A percentile compares a stretch with the other conserved stretches of the same genome.
Conservation (phyloP, 495 filamentous ascomycete genomes). For the Xylaria intraflava region DNA sequence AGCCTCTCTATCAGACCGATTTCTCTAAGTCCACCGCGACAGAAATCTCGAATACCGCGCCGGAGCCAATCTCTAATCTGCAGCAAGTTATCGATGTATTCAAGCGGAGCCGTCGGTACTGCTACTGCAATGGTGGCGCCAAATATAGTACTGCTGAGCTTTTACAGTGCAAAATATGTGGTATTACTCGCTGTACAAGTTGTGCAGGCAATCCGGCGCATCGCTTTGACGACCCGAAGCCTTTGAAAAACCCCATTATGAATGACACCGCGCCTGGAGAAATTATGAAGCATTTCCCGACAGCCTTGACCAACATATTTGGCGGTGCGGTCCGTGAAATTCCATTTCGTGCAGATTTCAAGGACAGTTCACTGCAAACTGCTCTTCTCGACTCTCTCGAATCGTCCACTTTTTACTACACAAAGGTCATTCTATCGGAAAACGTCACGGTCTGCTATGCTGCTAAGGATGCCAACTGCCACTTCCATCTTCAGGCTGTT, state of each 20-base stretch:
- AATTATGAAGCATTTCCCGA: conserved; percentile 17
- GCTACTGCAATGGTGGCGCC: conserved; percentile 28
- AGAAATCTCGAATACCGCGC: neutral
- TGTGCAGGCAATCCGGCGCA: conserved; percentile 35
- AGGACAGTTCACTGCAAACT: neutral
- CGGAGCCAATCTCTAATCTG: neutral
- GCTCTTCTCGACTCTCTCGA: neutral
- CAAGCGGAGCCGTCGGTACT: conserved; percentile 21
- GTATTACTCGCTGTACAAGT: conserved; percentile 19
- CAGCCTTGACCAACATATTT: conserved; percentile 3
- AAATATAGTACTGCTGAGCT: conserved; percentile 24
- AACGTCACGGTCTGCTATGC: conserved; percentile 27
- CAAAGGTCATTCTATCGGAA: conserved; percentile 29
- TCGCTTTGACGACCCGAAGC: conserved; percentile 1
- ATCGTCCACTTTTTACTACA: conserved; percentile 23
- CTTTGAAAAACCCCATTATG: conserved; percentile 3
- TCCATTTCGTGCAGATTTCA: neutral
- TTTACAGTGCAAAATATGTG: conserved; percentile 12
- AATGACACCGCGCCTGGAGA: conserved; percentile 3
- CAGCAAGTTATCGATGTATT: neutral
- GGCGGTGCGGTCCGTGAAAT: neutral
- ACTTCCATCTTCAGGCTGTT: conserved; percentile 30
- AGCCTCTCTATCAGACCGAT: neutral
- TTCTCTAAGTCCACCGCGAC: neutral
- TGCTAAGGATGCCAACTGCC: conserved; percentile 7